Evolutionary conservation across 208 protist genomes (phyloP).

Genomic region (Trypanosoma lewisi): DNA sequence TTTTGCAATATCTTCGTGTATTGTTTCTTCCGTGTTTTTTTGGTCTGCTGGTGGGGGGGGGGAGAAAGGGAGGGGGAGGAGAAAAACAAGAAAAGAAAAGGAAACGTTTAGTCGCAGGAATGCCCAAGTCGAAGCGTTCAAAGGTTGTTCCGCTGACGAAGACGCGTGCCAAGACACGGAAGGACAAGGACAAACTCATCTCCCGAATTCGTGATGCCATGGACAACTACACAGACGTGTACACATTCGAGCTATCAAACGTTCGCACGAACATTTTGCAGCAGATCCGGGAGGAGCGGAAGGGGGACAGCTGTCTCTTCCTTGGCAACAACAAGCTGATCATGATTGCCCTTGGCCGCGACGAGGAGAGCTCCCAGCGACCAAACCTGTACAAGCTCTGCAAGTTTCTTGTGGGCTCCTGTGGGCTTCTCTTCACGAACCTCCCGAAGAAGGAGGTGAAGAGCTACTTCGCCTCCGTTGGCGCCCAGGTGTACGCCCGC

Average conservation of each 20-base stretch:
- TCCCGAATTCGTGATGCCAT: conserved; percentile 83
- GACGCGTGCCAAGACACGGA: conserved; percentile 87
- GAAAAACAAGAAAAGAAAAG: background rate
- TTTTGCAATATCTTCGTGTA: too few species aligned
- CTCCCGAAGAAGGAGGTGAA: conserved; percentile 86
- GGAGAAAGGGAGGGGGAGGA: background rate
- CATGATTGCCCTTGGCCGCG: conserved; percentile 87
- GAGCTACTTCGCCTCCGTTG: conserved; percentile 81
- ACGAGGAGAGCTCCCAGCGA: conserved; percentile 69
- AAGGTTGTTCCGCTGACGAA: conserved; percentile 87
- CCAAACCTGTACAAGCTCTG: conserved; percentile 89
- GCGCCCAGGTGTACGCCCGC: conserved; percentile 82
- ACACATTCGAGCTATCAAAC: conserved; percentile 86
- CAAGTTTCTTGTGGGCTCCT: conserved; percentile 80
- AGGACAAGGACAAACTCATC: conserved; percentile 91
- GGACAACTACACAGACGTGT: conserved; percentile 84
- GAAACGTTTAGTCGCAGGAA: conserved; percentile 13
- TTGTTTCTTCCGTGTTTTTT: background rate
- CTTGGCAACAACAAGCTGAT: conserved; percentile 96
- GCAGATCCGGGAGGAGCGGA: conserved; percentile 88
- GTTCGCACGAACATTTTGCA: conserved; percentile 89
- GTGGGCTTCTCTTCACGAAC: conserved; percentile 93
- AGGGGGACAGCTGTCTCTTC: conserved; percentile 84
- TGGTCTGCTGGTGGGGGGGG: background rate
- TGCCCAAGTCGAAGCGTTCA: conserved; percentile 88